Evolutionary conservation across 2,329 filamentous ascomycete genomes (phyloP).

Genomic region (Chrysoporthe puriensis): DNA sequence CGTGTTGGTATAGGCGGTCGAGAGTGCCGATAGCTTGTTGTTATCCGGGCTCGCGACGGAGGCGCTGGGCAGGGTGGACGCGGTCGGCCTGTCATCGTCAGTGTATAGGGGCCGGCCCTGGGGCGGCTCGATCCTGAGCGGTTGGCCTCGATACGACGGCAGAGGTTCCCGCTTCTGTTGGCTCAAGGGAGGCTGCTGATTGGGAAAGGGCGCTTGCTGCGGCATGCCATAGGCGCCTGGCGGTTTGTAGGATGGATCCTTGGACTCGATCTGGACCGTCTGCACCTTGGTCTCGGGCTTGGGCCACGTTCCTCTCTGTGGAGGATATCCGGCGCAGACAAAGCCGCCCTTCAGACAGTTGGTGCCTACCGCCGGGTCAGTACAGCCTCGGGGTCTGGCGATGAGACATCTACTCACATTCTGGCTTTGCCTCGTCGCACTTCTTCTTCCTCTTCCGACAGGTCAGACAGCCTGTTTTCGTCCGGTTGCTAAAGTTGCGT

Average conservation of each 20-base stretch:
- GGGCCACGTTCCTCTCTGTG: conserved; percentile 75
- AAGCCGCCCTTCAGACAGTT: conserved; percentile 93
- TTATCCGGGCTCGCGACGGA: conserved; percentile 63
- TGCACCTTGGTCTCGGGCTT: conserved; percentile 73
- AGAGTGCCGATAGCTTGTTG: conserved; percentile 60
- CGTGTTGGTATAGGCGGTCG: conserved; percentile 48
- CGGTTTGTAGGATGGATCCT: conserved; percentile 69
- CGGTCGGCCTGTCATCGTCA: conserved; percentile 63
- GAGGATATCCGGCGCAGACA: conserved; percentile 87
- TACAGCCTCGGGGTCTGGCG: not conserved
- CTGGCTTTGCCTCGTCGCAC: conserved; percentile 90
- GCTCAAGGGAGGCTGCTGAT: conserved; percentile 34
- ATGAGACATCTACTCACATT: conserved; percentile 67
- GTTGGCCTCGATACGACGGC: conserved; percentile 63
- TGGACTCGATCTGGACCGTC: conserved; percentile 80
- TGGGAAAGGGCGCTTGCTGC: conserved; percentile 43
- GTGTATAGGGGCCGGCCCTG: conserved; percentile 58
- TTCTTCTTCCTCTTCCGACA: conserved; percentile 95
- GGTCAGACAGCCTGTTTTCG: conserved; percentile 93
- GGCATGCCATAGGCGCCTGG: conserved; percentile 66
- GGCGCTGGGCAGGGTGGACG: conserved; percentile 61
- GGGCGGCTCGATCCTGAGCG: conserved; percentile 65
- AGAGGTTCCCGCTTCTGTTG: conserved; percentile 58
- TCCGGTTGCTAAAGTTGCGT: conserved; percentile 89
- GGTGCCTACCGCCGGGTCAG: conserved; percentile 61